Percentiles rank a stretch among this genome's conserved stretches.
Conservation (phyloP, 495 filamentous ascomycete genomes). For the Aspergillus heteromorphus region DNA sequence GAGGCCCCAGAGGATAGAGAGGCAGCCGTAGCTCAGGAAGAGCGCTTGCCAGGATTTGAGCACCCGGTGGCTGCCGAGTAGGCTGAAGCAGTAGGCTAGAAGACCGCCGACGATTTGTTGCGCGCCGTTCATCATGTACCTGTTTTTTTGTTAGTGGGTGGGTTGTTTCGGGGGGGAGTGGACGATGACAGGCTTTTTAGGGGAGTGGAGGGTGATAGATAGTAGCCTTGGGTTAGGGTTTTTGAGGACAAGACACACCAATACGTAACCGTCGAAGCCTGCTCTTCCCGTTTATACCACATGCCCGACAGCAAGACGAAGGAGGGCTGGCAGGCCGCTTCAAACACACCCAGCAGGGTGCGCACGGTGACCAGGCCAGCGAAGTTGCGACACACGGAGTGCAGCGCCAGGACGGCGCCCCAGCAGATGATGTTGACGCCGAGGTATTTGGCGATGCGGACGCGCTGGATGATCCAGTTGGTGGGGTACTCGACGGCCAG, state of each 20-base stretch:
- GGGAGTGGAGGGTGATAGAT: neutral
- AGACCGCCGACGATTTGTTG: slow-evolving; percentile 53
- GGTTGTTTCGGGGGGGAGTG: neutral
- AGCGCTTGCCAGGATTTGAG: slow-evolving; percentile 54
- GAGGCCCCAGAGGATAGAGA: slow-evolving; percentile 47
- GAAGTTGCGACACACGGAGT: slow-evolving; percentile 55
- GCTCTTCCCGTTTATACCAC: slow-evolving; percentile 68
- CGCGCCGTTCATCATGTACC: slow-evolving; percentile 63
- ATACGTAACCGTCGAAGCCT: slow-evolving; percentile 58
- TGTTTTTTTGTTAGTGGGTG: slow-evolving; percentile 6
- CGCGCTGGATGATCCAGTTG: slow-evolving; percentile 52
- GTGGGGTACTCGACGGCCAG: slow-evolving; percentile 53
- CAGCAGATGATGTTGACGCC: slow-evolving; percentile 57
- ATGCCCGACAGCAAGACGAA: slow-evolving; percentile 59
- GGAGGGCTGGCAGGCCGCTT: slow-evolving; percentile 58
- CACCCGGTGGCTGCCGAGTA: slow-evolving; percentile 36
- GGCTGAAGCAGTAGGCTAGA: slow-evolving; percentile 53
- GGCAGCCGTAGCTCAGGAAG: slow-evolving; percentile 52
- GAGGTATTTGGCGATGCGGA: slow-evolving; percentile 59
- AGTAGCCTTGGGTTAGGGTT: too few relatives aligned
- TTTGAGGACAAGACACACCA: too few relatives aligned
- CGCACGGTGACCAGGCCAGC: slow-evolving; percentile 50
- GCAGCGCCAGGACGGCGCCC: slow-evolving; percentile 52
- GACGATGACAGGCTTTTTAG: too few relatives aligned
- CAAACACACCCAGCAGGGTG: slow-evolving; percentile 62